Base-by-base conservation (phyloP, 768 basidiomycete genomes). In the Termitomyces sp. region DNA sequence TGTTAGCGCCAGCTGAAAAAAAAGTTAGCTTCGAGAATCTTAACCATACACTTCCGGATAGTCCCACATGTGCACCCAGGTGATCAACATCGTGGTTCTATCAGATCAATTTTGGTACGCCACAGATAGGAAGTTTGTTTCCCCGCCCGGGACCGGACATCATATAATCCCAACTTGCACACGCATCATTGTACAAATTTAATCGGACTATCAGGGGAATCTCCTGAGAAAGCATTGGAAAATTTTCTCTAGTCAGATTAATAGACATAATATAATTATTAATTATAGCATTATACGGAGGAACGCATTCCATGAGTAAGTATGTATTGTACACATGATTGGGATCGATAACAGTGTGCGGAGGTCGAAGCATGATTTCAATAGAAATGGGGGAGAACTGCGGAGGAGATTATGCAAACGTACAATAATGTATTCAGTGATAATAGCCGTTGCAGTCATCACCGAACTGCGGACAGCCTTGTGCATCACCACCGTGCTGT, bases 391-490 rank as follows among this genome's bases (percentile, higher is more conserved):
- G 18, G 9, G 16, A 7, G 7, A 9, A 22, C 12, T 27, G 27
- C 2, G 43, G 16, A 32, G 5, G 12, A 34, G 5, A 50, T 56
- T 18, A 33, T 8, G 4, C 27, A 24, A 43, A 53, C 26, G 26
- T 36, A 44, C 27, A 32, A 51, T 37, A 40, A 10, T 33, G 26
- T 12, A 8, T 26, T 73, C 57, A 75, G 65, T 74, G 75, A 64
- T 74, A 76, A 37, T 65, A 65, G 24, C 65, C 69, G 43, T 68
- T 74, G 58, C 75, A 80, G 33, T 75, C 72, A 47, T 80, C 76
- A 32, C 76, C 77, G 61, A 81, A 80, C 59, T 79, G 74, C 6
- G 75, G 69, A 60, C 78, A 80, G 47, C 69, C 70, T 47, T 75
- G 73, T 57, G 70, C 69, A 57, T 78, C 75, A 45, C 71, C 71